Conservation (phyloP, 805 yeast species). For the Wickerhamiella lipophila region DNA sequence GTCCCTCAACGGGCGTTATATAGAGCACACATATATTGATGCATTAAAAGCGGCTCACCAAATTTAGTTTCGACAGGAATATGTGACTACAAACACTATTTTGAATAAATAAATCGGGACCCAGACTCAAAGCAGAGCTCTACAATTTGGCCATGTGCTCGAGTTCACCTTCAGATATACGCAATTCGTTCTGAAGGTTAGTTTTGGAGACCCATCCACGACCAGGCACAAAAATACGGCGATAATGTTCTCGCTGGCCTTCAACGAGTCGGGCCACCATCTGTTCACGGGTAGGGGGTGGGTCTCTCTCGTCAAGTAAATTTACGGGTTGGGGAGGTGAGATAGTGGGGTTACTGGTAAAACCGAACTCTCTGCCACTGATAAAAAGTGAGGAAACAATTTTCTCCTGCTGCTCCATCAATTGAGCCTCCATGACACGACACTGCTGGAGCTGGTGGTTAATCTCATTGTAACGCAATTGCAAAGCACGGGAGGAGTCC, state of each 20-base stretch:
- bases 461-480: conserved; percentile 8
- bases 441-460: conserved; percentile 7
- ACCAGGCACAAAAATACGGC: conserved; percentile 12
- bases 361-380: background rate
- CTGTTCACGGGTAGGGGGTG: conserved; percentile 8
- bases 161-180: conserved; percentile 7
- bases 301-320: background rate
- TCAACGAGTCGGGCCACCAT: conserved; percentile 8
- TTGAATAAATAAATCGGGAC: background rate
- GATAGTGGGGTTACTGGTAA: background rate
- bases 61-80: background rate
- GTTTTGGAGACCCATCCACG: conserved; percentile 13
- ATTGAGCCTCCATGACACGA: conserved; percentile 3
- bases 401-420: background rate
- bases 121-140: background rate
- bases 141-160: background rate
- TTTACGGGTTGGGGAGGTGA: background rate
- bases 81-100: background rate
- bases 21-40: background rate
- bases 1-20: conserved; percentile 1
- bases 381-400: background rate
- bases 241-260: conserved; percentile 8
- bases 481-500: background rate
- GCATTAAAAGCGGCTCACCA: background rate
- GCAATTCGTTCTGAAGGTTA: conserved; percentile 11